phyloP scores from a whole-genome alignment of 345 rosid species.

The Abelmoschus esculentus region DNA sequence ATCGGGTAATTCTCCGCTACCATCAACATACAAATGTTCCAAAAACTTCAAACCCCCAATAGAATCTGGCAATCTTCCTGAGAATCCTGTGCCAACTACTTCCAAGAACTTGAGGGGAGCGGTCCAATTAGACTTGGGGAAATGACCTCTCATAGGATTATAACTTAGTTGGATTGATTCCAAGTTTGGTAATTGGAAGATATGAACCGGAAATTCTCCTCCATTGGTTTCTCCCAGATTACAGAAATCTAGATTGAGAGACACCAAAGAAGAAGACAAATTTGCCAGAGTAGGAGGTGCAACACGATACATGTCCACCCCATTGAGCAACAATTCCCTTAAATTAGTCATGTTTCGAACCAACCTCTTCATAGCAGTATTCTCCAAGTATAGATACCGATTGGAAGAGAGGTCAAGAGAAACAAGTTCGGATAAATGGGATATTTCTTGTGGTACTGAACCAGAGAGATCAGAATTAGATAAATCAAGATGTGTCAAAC shows the following conservation, averaged over 20 bases:
- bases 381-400: background rate
- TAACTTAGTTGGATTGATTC: background rate
- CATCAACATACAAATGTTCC: background rate
- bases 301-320: background rate
- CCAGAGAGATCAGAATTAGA: background rate
- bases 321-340: background rate
- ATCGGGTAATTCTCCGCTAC: background rate
- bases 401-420: background rate
- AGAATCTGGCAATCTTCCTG: background rate
- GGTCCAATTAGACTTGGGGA: background rate
- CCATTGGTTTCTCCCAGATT: background rate
- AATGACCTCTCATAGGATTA: background rate
- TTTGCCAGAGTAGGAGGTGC: background rate
- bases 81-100: background rate
- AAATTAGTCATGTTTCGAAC: background rate
- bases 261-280: background rate
- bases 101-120: background rate
- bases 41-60: background rate
- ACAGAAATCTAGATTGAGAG: background rate
- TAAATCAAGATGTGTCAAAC: conserved; percentile 14
- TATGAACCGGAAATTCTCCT: background rate
- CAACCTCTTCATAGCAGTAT: background rate
- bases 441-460: background rate
- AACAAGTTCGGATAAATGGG: conserved; percentile 1
- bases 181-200: background rate